Evolutionary conservation across 176 grass and related monocot species (phyloP), one percentile per base, ranked within the genome.

Genomic region (Microstegium vimineum): DNA sequence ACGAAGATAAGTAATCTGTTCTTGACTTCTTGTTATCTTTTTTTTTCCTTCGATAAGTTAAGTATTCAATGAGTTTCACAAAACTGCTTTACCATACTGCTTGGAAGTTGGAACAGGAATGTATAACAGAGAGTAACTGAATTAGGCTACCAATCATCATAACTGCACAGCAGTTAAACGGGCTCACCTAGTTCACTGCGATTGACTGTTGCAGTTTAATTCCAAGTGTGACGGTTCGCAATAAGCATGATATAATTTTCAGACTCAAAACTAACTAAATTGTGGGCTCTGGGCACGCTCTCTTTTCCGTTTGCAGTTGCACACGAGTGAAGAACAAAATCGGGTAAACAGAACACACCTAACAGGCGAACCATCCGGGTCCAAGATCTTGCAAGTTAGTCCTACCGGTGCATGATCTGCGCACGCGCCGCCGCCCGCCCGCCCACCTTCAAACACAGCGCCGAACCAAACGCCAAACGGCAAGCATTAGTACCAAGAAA

Each of bases 391-490:
- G 63, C 77, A 25, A 56, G 9, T 2, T 49, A 33, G 47, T 61
- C 61, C 61, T 81, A 59, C 45, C 33, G 47, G 13, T 17, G 61
- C 71, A 76, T 47, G 71, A 74, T 22, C 30, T 34, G 26, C 28
- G 40, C 68, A 63, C 9, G 47, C 31, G 35, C 45, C 45, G 30
- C 57, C 41, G 59, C 42, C 16, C n/a, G n/a, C n/a, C n/a, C 62
- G 62, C 41, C 8, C 69, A 45, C 84, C 70, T 86, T 81, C 70
- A 67, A 8, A 57, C 69, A 57, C 35, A 57, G 2, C 59, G 32
- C 12, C 26, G 30, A 81, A 32, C 34, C 33, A 75, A 68, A 35
- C 42, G n/a, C 27, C 45, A 81, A 68, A 35, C 40, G 5, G 33
- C 46, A 11, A 81, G 46, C 46, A 32, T 81, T 47, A 40, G 30